A percentile compares a stretch with the other conserved stretches of the same genome.
phyloP scores from a whole-genome alignment of 2,329 filamentous ascomycete species.

The Fusarium brachygibbosum region DNA sequence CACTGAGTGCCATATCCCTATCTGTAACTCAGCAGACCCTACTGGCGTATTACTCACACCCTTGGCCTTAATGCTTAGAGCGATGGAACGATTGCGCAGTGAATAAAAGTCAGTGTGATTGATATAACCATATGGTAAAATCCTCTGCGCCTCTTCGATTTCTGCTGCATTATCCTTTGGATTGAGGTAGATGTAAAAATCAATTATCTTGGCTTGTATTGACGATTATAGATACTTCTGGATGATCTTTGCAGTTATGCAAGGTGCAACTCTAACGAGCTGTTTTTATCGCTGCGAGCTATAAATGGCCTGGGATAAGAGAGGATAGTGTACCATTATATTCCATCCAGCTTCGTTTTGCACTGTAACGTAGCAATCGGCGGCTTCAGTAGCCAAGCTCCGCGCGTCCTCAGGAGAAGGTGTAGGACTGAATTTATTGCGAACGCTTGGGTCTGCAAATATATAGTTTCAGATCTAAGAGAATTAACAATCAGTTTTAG shows the following conservation, averaged over 20 bases:
- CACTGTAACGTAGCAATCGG: neutral
- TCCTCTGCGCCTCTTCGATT: neutral
- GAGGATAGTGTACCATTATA: constrained; percentile 1
- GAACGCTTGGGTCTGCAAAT: no score
- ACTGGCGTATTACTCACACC: neutral
- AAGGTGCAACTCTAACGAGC: neutral
- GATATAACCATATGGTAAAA: neutral
- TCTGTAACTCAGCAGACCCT: neutral
- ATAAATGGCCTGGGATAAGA: neutral
- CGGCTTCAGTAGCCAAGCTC: neutral
- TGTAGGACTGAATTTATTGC: neutral
- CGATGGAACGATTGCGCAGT: neutral
- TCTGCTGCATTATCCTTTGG: neutral
- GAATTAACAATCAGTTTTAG: no score
- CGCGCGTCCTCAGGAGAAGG: neutral
- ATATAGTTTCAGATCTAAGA: no score
- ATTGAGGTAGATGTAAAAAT: neutral
- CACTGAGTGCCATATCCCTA: neutral
- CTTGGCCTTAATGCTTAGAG: neutral
- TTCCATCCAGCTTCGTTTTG: constrained; percentile 2
- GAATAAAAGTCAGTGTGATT: neutral
- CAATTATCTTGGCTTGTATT: neutral
- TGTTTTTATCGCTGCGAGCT: neutral
- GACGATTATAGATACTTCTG: neutral
- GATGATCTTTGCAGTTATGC: neutral